Percentiles rank a stretch among this genome's conserved stretches.
Conservation (phyloP, 768 basidiomycete genomes). For the Cytidiella melzeri region DNA sequence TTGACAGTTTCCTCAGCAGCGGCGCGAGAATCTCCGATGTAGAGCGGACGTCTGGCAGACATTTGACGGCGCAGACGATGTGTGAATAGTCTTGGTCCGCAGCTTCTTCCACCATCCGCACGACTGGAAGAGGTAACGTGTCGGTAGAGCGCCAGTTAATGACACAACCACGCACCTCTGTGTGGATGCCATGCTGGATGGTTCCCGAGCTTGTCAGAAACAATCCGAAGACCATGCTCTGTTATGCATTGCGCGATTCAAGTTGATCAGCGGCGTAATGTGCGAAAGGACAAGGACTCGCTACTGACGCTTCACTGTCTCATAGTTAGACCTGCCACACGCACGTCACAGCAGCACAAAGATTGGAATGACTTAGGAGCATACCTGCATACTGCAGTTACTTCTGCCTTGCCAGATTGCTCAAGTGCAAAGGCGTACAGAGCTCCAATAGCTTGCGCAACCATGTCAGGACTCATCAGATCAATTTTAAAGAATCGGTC, state of each 20-base stretch:
- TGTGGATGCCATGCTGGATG: constrained; percentile 17
- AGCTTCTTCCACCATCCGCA: constrained; percentile 22
- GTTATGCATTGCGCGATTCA: background rate
- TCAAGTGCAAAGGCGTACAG: constrained; percentile 25
- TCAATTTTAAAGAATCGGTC: background rate
- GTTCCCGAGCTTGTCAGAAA: constrained; percentile 17
- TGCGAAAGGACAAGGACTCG: background rate
- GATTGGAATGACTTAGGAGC: background rate
- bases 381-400: constrained; percentile 28
- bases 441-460: constrained; percentile 23
- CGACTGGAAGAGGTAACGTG: constrained; percentile 12
- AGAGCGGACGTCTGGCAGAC: constrained; percentile 18
- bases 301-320: constrained; percentile 5
- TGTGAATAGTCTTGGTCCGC: constrained; percentile 24
- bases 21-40: constrained; percentile 24
- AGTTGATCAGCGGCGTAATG: too few relatives aligned
- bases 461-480: background rate
- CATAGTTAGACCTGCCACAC: constrained; percentile 18
- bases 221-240: constrained; percentile 21
- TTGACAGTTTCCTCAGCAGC: constrained; percentile 13
- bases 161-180: constrained; percentile 13
- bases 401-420: constrained; percentile 17
- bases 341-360: background rate
- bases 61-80: constrained; percentile 26
- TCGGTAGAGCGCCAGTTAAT: too few relatives aligned